A percentile compares a stretch with the other conserved stretches of the same genome.
Evolutionary conservation across 1,284 basidiomycete species (phyloP).

Genomic region (Boletus sp.): DNA sequence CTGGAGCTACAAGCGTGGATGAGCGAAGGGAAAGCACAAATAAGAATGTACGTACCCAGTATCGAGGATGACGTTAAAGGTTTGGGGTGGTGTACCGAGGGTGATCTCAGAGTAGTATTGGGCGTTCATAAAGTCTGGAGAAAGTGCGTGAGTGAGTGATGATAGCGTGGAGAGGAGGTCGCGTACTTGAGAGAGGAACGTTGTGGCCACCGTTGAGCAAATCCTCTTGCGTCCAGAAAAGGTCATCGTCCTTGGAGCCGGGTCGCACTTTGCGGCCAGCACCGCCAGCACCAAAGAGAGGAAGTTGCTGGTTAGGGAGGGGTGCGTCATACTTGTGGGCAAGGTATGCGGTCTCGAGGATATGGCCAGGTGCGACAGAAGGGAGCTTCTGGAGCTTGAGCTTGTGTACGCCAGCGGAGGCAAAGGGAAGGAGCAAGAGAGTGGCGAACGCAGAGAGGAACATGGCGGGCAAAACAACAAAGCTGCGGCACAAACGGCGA

Average conservation of each 20-base stretch:
- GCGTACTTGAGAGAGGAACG: conserved; percentile 90
- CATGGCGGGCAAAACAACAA: conserved; percentile 55
- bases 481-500: conserved; percentile 28
- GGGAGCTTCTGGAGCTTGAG: conserved; percentile 87
- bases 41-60: conserved; percentile 58
- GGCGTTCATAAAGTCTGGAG: conserved; percentile 92
- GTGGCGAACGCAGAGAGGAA: conserved; percentile 61
- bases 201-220: conserved; percentile 78
- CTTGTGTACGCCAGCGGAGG: conserved; percentile 74
- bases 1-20: conserved; percentile 60
- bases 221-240: conserved; percentile 85
- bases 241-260: conserved; percentile 60
- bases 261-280: conserved; percentile 64
- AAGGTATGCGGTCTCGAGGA: conserved; percentile 80
- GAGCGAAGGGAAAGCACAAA: neutral
- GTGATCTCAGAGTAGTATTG: conserved; percentile 95
- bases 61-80: conserved; percentile 87
- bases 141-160: conserved; percentile 13
- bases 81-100: conserved; percentile 82
- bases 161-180: neutral
- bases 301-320: conserved; percentile 57
- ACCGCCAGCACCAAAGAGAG: conserved; percentile 75
- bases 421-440: conserved; percentile 70
- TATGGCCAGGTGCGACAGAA: conserved; percentile 60
- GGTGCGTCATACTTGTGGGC: conserved; percentile 81